Conservation (phyloP, 2,329 filamentous ascomycete species). For the Penicillium sp. region DNA sequence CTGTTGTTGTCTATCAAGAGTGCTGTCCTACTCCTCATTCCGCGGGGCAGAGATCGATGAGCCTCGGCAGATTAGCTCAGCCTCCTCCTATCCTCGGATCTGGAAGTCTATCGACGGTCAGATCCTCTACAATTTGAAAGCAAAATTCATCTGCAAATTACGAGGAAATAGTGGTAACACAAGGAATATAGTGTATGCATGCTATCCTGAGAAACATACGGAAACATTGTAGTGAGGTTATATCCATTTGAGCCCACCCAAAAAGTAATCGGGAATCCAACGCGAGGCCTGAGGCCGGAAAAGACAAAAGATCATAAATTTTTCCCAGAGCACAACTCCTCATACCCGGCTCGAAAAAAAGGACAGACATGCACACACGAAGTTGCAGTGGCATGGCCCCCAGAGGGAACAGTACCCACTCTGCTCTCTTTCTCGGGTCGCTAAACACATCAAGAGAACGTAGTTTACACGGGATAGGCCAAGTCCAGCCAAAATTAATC, state of each 20-base stretch:
- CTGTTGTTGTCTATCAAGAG: background rate
- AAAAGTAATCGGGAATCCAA: slow-evolving; percentile 35
- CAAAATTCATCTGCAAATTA: background rate
- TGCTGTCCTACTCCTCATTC: background rate
- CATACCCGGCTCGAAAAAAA: slow-evolving; percentile 36
- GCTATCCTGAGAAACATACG: slow-evolving; percentile 43
- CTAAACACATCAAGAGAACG: slow-evolving; percentile 35
- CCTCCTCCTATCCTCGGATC: slow-evolving; percentile 6
- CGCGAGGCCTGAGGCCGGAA: slow-evolving; percentile 33
- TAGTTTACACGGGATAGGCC: slow-evolving; percentile 29
- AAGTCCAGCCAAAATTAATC: background rate
- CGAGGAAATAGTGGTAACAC: slow-evolving; percentile 19
- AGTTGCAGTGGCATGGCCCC: background rate
- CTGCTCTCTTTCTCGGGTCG: slow-evolving; percentile 23
- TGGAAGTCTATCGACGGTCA: background rate
- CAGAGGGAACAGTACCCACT: slow-evolving; percentile 6
- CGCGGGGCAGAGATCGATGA: slow-evolving; percentile 18
- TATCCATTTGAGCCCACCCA: slow-evolving; percentile 47
- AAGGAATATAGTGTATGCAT: slow-evolving; percentile 42
- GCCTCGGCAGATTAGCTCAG: slow-evolving; percentile 32
- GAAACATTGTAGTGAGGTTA: slow-evolving; percentile 39
- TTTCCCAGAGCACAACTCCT: slow-evolving; percentile 42
- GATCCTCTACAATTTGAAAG: background rate
- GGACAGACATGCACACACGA: slow-evolving; percentile 25
- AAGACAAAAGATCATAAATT: slow-evolving; percentile 41